Percentiles rank a stretch among this genome's conserved stretches.
These are phyloP conservation scores for Fusarium azukiicola DNA, from an alignment of 2,329 filamentous ascomycete species.

Conservation along the genomic window DNA sequence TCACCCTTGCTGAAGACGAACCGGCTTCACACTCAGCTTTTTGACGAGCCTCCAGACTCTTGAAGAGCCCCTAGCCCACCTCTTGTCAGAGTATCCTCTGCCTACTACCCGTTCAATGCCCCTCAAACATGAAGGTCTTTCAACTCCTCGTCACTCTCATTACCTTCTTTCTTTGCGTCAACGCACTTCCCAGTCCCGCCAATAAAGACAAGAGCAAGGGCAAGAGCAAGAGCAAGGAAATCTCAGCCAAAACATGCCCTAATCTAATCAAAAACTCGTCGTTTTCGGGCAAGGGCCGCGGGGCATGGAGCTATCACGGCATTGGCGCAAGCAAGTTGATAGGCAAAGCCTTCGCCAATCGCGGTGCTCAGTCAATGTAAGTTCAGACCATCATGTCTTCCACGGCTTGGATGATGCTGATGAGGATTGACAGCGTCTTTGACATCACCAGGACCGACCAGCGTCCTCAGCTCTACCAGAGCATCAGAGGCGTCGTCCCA, in stretches of 20 bases:
- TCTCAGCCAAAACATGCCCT: not conserved
- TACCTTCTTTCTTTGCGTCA: not conserved
- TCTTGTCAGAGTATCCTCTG: not conserved
- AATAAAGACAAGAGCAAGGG: not conserved
- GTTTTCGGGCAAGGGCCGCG: constrained; percentile 1
- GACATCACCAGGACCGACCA: constrained; percentile 5
- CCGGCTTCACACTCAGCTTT: no score
- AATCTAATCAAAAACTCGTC: not conserved
- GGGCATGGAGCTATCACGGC: not conserved
- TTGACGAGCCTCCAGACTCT: no score
- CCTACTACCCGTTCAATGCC: not conserved
- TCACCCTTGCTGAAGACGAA: no score
- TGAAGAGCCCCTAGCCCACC: no score
- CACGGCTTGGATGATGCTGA: not conserved
- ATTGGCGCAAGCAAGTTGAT: not conserved
- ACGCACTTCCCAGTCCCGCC: not conserved
- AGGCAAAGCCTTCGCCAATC: not conserved
- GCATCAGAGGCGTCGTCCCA: not conserved
- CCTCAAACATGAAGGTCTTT: not conserved
- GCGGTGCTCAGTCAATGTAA: not conserved
- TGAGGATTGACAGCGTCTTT: not conserved
- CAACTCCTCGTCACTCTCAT: not conserved
- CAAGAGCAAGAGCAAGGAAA: no score
- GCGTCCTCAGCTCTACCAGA: not conserved
- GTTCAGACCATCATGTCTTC: not conserved